Base-by-base conservation (phyloP, 495 filamentous ascomycete genomes). In the Trichodelitschia bisporula region DNA sequence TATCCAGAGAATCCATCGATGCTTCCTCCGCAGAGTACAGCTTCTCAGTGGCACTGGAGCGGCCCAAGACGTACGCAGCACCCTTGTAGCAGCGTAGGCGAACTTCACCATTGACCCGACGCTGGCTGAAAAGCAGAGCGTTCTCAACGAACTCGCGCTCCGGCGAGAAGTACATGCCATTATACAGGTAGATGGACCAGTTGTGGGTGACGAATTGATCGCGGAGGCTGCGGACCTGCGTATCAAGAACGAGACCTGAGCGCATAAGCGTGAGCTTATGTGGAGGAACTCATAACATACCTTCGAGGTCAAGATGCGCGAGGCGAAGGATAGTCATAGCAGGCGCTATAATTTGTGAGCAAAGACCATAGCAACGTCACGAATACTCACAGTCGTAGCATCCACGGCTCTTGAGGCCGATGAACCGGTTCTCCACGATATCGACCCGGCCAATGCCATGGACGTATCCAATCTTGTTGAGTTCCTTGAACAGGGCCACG, bases 401-500 rank as follows among this genome's bases (percentile, higher is more conserved):
- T 41, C 82, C 82, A 43, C 80, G 68, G 47, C 63, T 71, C 64
- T 90, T 89, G 46, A 86, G 36, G 41, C 68, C 77, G 43, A 84
- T 77, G 57, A 78, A 83, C 27, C 76, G 65, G 55, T 75, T 79
- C 64, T 92, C 82, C 30, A 84, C 83, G 42, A 92, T 92, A 46
- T 92, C 82, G 40, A 91, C 73, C 44, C 83, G 58, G 40, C 83
- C 84, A 36, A 91, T 60, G 45, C 83, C 84, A 50, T 83, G 49
- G 29, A 55, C 62, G 38, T 66, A 61, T 33, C 64, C 83, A 44
- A 91, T 82, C 31, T 63, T 53, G 58, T 92, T 93, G 37, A 69
- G 58, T 19, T 66, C 58, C 40, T 72, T 57, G 62, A 93, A 92
- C 20, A 92, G 53, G 38, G 80, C 74, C 16, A 92, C 55, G 12